Evolutionary conservation across 2,329 filamentous ascomycete genomes (phyloP).

Genomic region (Onygenales sp.): DNA sequence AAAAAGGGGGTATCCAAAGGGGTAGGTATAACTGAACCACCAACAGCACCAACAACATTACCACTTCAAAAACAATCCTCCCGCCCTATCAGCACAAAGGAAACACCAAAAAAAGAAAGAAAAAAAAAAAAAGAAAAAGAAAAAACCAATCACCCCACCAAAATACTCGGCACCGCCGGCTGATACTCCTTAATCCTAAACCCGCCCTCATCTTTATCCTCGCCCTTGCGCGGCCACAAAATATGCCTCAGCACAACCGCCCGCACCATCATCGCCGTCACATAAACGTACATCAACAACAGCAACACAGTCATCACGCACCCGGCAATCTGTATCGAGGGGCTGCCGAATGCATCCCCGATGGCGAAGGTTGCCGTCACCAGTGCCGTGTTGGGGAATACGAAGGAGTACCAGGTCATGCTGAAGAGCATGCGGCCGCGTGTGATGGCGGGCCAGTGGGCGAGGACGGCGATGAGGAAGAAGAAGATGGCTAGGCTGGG

Average conservation of each 20-base stretch:
- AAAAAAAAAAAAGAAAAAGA: not conserved
- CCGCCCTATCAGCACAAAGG: not conserved
- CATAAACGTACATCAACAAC: slow-evolving; percentile 57
- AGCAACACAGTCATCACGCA: slow-evolving; percentile 58
- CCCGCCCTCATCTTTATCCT: slow-evolving; percentile 53
- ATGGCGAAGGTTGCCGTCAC: slow-evolving; percentile 65
- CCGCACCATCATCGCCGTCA: slow-evolving; percentile 60
- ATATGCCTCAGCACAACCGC: slow-evolving; percentile 58
- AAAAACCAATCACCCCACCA: not conserved
- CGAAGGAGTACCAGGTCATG: slow-evolving; percentile 79
- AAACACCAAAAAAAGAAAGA: not conserved
- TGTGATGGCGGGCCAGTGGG: slow-evolving; percentile 58
- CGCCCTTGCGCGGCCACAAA: slow-evolving; percentile 66
- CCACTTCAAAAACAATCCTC: not conserved
- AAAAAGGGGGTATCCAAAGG: too few species aligned
- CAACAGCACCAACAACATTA: too few species aligned
- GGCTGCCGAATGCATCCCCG: slow-evolving; percentile 50
- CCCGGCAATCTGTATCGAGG: slow-evolving; percentile 56
- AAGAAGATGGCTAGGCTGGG: slow-evolving; percentile 66
- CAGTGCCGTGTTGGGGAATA: slow-evolving; percentile 71
- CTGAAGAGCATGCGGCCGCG: slow-evolving; percentile 60
- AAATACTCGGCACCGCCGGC: slow-evolving; percentile 6
- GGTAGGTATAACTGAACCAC: too few species aligned
- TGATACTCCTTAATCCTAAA: slow-evolving; percentile 35
- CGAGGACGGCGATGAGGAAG: slow-evolving; percentile 69